Evolutionary conservation across 1,284 basidiomycete species (phyloP).

Genomic region (Ustilago xerochloae): DNA sequence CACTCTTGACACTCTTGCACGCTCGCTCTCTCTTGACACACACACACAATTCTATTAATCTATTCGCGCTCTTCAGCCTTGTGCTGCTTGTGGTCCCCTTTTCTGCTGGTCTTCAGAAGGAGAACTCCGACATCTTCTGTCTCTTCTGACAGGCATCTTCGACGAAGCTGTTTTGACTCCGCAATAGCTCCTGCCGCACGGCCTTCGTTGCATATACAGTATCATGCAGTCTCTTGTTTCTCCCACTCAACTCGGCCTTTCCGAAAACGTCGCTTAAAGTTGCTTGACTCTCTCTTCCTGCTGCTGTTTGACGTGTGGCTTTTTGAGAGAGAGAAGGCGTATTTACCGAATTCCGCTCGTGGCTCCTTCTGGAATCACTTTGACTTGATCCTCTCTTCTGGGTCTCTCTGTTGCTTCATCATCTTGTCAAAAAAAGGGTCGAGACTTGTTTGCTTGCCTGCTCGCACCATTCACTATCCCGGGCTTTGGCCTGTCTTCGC

Average conservation of each 20-base stretch:
- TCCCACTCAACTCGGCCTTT: too few relatives aligned
- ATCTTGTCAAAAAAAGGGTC: background rate
- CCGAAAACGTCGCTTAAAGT: background rate
- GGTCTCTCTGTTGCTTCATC: background rate
- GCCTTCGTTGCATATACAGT: background rate
- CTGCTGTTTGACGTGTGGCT: background rate
- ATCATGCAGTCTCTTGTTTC: too few relatives aligned
- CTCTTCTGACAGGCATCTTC: constrained; percentile 1
- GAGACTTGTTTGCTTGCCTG: background rate
- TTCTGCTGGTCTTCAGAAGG: background rate
- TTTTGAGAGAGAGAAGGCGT: background rate
- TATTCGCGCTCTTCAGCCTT: background rate
- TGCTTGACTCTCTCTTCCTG: background rate
- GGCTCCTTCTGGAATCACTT: background rate
- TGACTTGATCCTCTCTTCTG: constrained; percentile 18
- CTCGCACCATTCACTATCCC: background rate
- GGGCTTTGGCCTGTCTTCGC: background rate
- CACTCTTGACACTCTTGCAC: too few relatives aligned
- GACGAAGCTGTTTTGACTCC: too few relatives aligned
- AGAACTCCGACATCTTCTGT: constrained; percentile 1
- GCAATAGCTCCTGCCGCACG: background rate
- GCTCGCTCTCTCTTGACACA: too few relatives aligned
- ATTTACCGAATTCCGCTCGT: constrained; percentile 18
- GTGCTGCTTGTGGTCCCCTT: background rate
- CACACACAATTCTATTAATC: background rate